Conservation (phyloP, 768 basidiomycete genomes). For the Phaeolepiota aurea region DNA sequence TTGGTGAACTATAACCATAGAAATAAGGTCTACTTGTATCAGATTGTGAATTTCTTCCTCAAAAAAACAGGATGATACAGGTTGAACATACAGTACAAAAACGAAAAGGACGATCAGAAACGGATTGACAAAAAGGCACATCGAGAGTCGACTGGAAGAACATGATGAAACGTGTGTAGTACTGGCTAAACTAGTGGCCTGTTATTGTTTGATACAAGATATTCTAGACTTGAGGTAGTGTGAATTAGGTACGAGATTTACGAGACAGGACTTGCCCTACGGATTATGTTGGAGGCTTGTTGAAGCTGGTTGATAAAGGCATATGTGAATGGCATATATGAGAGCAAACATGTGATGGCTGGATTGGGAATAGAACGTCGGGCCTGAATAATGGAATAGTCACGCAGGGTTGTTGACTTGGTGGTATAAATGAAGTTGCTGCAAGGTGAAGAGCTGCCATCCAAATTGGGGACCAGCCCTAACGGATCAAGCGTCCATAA, state of each 20-base stretch:
- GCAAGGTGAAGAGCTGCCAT: too few species aligned
- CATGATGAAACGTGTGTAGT: background rate
- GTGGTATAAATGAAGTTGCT: too few species aligned
- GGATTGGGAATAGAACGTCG: too few species aligned
- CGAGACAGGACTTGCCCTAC: background rate
- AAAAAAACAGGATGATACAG: background rate
- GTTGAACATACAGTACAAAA: too few species aligned
- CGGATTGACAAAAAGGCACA: background rate
- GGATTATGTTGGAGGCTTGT: background rate
- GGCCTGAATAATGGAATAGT: too few species aligned
- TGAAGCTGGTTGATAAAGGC: too few species aligned
- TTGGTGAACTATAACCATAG: constrained; percentile 21
- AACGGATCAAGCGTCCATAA: constrained; percentile 48
- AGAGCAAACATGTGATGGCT: too few species aligned
- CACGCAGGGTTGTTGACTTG: too few species aligned
- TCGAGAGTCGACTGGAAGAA: background rate
- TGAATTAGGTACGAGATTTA: background rate
- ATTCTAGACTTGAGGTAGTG: too few species aligned
- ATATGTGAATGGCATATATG: background rate
- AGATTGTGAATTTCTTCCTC: background rate
- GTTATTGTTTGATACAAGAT: background rate
- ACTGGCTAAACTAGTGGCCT: background rate
- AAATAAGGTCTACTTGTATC: background rate
- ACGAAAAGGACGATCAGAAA: too few species aligned
- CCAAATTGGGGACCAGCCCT: constrained; percentile 4